Conservation (phyloP, 2,329 filamentous ascomycete genomes). For the Biscogniauxia marginata region DNA sequence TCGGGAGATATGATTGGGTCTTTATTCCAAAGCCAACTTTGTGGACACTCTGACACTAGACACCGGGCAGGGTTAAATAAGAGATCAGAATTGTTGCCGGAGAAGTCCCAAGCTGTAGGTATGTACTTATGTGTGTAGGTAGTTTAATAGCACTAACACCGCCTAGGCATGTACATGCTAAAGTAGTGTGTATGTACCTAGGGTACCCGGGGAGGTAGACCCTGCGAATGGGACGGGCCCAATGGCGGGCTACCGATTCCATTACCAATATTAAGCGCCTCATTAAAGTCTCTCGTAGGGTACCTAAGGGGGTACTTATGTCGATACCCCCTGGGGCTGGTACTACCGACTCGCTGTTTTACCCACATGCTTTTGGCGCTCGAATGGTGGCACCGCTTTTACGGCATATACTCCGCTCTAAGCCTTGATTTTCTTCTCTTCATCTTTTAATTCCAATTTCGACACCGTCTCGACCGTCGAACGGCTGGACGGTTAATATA, state of each 20-base stretch:
- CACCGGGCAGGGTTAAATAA: conserved; percentile 3
- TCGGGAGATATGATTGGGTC: conserved; percentile 23
- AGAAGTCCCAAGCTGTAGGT: too few species aligned
- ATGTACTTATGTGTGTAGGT: too few species aligned
- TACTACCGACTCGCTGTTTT: background rate
- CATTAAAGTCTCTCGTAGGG: background rate
- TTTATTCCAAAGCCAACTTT: background rate
- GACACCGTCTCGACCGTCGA: background rate
- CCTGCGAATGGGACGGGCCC: background rate
- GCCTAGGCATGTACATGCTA: too few species aligned
- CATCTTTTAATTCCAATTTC: background rate
- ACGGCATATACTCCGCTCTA: too few species aligned
- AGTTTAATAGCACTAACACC: too few species aligned
- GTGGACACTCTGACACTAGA: conserved; percentile 6
- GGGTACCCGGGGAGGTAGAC: background rate
- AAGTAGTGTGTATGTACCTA: background rate
- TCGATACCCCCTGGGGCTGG: background rate
- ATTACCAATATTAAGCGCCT: background rate
- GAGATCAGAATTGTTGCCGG: background rate
- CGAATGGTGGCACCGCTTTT: background rate
- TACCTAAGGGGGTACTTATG: background rate
- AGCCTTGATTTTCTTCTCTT: too few species aligned
- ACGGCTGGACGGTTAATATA: background rate
- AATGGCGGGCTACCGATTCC: background rate
- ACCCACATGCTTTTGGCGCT: conserved; percentile 1